A percentile compares a stretch with the other conserved stretches of the same genome.
These are phyloP conservation scores for Tolypocladium capitatum DNA, from an alignment of 2,329 filamentous ascomycete genomes.

Conservation along the genomic window DNA sequence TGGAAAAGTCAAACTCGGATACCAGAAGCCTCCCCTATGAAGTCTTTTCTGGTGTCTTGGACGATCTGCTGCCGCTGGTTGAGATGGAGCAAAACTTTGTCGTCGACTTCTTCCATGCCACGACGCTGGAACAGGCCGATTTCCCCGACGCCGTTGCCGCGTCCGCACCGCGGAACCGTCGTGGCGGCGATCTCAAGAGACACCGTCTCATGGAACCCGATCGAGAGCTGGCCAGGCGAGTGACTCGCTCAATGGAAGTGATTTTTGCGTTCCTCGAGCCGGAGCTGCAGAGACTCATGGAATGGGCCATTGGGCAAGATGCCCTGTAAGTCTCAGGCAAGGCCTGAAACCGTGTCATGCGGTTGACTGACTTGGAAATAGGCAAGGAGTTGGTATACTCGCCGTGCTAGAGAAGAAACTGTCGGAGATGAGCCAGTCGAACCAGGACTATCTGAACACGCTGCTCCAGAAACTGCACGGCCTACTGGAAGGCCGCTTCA, in stretches of 20 bases:
- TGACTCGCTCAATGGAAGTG: conserved; percentile 79
- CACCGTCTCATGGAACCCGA: conserved; percentile 80
- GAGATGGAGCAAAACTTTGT: conserved; percentile 95
- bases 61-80: conserved; percentile 71
- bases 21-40: conserved; percentile 64
- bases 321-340: conserved; percentile 51
- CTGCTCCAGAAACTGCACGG: conserved; percentile 69
- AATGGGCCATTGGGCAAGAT: conserved; percentile 72
- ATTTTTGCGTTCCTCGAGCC: conserved; percentile 71
- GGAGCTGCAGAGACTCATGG: conserved; percentile 66
- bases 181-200: conserved; percentile 57
- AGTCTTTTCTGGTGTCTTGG: conserved; percentile 65
- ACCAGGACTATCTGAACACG: conserved; percentile 79
- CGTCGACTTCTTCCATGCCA: conserved; percentile 91
- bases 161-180: conserved; percentile 51
- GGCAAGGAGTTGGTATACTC: conserved; percentile 81
- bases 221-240: conserved; percentile 67
- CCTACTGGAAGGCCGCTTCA: conserved; percentile 62
- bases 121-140: conserved; percentile 68
- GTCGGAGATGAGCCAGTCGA: conserved; percentile 70
- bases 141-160: conserved; percentile 69
- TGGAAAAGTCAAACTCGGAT: conserved; percentile 47
- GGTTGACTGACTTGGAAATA: conserved; percentile 18
- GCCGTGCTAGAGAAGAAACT: conserved; percentile 69
- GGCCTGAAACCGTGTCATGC: neutral